These are phyloP conservation scores for Thymus mandschuricus DNA, from an alignment of 257 asterid species.

Conservation along the genomic window DNA sequence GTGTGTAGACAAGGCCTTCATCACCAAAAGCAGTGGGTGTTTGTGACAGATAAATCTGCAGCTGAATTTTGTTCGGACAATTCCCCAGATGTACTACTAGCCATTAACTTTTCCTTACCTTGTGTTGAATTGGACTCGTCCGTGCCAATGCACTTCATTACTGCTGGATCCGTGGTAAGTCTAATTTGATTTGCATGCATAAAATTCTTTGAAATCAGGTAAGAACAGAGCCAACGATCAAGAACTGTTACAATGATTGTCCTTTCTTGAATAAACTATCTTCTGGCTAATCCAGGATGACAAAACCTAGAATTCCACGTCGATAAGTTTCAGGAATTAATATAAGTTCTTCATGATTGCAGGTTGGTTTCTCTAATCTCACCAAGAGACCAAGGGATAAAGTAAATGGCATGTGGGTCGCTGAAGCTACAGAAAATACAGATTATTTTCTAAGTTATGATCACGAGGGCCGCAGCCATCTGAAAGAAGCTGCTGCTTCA, in stretches of 20 bases:
- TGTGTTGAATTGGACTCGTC: slow-evolving; percentile 47
- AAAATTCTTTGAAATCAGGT: not conserved
- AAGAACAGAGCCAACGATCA: not conserved
- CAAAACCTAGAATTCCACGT: not conserved
- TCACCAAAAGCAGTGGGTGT: slow-evolving; percentile 90
- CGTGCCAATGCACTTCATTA: slow-evolving; percentile 56
- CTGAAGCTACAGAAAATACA: slow-evolving; percentile 91
- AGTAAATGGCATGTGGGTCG: slow-evolving; percentile 80
- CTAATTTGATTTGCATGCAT: not conserved
- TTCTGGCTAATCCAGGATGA: not conserved
- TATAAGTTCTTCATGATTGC: slow-evolving; percentile 30
- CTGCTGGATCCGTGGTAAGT: slow-evolving; percentile 81
- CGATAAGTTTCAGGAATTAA: not conserved
- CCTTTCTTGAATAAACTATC: not conserved
- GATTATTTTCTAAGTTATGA: slow-evolving; percentile 67
- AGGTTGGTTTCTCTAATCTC: slow-evolving; percentile 92
- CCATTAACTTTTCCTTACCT: slow-evolving; percentile 72
- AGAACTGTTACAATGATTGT: not conserved
- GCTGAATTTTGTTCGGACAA: slow-evolving; percentile 38
- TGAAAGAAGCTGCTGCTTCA: slow-evolving; percentile 62
- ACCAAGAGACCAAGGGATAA: slow-evolving; percentile 74
- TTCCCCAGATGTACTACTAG: slow-evolving; percentile 63
- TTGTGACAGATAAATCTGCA: slow-evolving; percentile 75
- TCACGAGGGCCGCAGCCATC: slow-evolving; percentile 49
- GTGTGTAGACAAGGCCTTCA: slow-evolving; percentile 59